Percentiles rank a stretch among this genome's conserved stretches.
Conservation (phyloP, 2,329 filamentous ascomycete species). For the Penicillium sp. region DNA sequence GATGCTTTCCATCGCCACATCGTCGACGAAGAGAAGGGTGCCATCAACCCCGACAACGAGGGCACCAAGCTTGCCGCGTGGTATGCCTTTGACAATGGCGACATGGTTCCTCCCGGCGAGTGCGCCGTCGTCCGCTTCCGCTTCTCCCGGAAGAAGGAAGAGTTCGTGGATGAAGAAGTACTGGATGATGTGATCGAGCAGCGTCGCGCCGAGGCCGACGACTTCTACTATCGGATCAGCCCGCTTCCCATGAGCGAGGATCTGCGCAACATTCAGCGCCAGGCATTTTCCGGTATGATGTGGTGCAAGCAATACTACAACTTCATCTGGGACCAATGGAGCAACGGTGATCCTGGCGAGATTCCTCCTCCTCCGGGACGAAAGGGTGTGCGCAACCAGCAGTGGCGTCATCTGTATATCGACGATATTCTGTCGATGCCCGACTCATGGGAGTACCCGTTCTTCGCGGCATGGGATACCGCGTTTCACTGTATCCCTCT, state of each 20-base stretch:
- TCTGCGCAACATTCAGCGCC: conserved; percentile 88
- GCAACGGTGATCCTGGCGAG: conserved; percentile 85
- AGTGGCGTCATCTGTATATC: conserved; percentile 93
- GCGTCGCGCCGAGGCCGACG: conserved; percentile 84
- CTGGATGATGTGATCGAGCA: conserved; percentile 90
- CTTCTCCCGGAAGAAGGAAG: conserved; percentile 70
- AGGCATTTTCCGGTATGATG: conserved; percentile 94
- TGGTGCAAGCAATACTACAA: conserved; percentile 98
- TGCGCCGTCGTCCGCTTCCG: conserved; percentile 94
- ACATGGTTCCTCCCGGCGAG: conserved; percentile 83
- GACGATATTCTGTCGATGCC: conserved; percentile 97
- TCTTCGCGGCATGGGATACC: conserved; percentile 96
- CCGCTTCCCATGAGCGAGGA: conserved; percentile 92
- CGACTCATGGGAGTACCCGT: conserved; percentile 97
- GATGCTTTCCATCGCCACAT: conserved; percentile 91
- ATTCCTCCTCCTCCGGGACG: conserved; percentile 79
- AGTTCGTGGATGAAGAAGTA: conserved; percentile 84
- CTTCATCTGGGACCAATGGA: conserved; percentile 98
- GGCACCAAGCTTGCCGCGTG: conserved; percentile 91
- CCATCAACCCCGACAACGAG: conserved; percentile 73
- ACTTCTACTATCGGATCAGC: conserved; percentile 92
- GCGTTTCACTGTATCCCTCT: conserved; percentile 95
- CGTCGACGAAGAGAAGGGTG: conserved; percentile 74
- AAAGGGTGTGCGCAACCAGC: conserved; percentile 77
- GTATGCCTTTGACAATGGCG: conserved; percentile 87